Conservation (phyloP, 441 rosid genomes). For the Populus hybrid region DNA sequence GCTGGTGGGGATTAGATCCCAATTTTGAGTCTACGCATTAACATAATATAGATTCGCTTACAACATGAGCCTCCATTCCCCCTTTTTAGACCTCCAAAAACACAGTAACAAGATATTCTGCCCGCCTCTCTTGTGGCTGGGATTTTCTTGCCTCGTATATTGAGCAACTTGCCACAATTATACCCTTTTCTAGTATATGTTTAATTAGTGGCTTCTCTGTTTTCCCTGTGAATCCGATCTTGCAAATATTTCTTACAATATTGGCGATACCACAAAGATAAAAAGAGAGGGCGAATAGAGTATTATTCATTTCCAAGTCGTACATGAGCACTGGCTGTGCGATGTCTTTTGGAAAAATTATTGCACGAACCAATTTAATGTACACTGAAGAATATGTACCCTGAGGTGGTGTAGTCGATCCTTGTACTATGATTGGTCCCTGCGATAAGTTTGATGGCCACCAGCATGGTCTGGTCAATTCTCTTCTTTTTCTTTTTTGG, state of each 20-base stretch:
- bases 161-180: slow-evolving; percentile 33
- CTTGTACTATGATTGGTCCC: not conserved
- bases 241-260: slow-evolving; percentile 15
- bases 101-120: slow-evolving; percentile 29
- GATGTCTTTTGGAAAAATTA: not conserved
- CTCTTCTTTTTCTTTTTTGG: no score
- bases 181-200: slow-evolving; percentile 11
- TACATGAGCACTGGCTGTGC: not conserved
- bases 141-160: slow-evolving; percentile 20
- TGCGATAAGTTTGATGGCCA: no score
- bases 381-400: not conserved
- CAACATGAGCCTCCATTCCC: slow-evolving; percentile 17
- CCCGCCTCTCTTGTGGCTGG: slow-evolving; percentile 15
- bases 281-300: not conserved
- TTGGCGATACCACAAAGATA: slow-evolving; percentile 2
- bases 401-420: not conserved
- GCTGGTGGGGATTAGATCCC: slow-evolving; percentile 51
- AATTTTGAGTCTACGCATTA: slow-evolving; percentile 23
- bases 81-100: slow-evolving; percentile 17
- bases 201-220: slow-evolving; percentile 17
- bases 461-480: no score
- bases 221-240: slow-evolving; percentile 9
- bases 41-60: slow-evolving; percentile 27
- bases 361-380: not conserved
- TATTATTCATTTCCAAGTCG: not conserved